A percentile compares a stretch with the other conserved stretches of the same genome.
Evolutionary conservation across 495 filamentous ascomycete species (phyloP).

Genomic region (Neurospora intermedia): DNA sequence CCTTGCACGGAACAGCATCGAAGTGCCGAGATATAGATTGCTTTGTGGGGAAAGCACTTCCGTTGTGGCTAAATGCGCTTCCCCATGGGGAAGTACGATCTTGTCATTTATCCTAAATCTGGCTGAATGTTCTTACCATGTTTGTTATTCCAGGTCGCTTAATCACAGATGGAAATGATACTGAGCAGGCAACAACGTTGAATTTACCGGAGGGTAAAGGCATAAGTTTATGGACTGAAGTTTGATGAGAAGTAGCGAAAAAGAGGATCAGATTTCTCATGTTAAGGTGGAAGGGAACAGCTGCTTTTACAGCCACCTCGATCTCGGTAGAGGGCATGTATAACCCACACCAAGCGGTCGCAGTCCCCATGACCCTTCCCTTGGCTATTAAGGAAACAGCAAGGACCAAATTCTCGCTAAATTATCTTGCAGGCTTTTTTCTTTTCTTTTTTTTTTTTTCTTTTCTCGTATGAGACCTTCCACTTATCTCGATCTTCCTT

Average conservation of each 20-base stretch:
- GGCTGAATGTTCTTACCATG: not conserved
- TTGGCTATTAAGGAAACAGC: not conserved
- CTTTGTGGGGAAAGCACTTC: not conserved
- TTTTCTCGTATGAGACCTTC: too few relatives aligned
- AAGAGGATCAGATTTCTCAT: too few relatives aligned
- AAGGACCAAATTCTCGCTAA: not conserved
- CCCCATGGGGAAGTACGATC: not conserved
- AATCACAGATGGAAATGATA: not conserved
- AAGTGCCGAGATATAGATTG: not conserved
- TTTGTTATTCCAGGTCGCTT: not conserved
- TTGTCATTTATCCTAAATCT: not conserved
- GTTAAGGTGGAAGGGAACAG: too few relatives aligned
- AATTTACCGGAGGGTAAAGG: too few relatives aligned
- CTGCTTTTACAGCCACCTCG: too few relatives aligned
- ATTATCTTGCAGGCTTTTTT: not conserved
- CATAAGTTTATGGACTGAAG: too few relatives aligned
- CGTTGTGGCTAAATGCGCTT: not conserved
- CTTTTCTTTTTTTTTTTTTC: too few relatives aligned
- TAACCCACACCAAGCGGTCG: not conserved
- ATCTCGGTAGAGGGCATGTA: too few relatives aligned
- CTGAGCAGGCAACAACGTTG: too few relatives aligned
- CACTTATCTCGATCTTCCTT: too few relatives aligned
- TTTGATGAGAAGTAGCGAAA: too few relatives aligned
- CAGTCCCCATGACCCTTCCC: not conserved
- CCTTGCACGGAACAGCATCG: not conserved